A percentile compares a stretch with the other conserved stretches of the same genome.
Conservation (phyloP, 352 stramenopile species). For the Phytophthora tubulina region DNA sequence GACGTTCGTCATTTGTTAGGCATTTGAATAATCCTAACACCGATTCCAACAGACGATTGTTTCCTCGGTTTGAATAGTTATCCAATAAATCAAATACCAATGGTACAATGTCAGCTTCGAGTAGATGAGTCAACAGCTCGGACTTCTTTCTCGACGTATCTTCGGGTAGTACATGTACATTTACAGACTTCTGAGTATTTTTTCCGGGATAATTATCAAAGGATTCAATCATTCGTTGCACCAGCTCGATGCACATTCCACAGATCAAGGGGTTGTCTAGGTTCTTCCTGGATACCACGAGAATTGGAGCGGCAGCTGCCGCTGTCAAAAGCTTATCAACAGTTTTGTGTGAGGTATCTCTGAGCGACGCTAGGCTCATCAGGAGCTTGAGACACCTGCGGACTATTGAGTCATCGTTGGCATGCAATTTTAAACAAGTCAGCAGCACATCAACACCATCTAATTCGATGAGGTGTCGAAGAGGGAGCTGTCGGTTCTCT, state of each 20-base stretch:
- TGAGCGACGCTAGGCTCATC: not conserved
- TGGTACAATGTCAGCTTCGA: constrained; percentile 32
- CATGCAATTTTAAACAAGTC: constrained; percentile 32
- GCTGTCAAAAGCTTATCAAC: constrained; percentile 19
- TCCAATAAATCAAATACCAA: constrained; percentile 42
- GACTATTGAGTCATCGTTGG: constrained; percentile 30
- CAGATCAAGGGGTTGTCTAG: constrained; percentile 22
- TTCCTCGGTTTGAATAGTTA: constrained; percentile 25
- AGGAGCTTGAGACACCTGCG: constrained; percentile 23
- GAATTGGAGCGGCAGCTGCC: constrained; percentile 12
- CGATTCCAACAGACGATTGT: constrained; percentile 29
- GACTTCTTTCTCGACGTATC: constrained; percentile 11
- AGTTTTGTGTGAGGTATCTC: constrained; percentile 14
- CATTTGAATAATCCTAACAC: constrained; percentile 48
- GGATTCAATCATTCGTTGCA: constrained; percentile 26
- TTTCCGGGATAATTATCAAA: constrained; percentile 8
- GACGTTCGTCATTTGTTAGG: constrained; percentile 39
- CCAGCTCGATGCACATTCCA: constrained; percentile 27
- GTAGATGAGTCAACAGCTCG: constrained; percentile 33
- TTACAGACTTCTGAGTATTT: not conserved
- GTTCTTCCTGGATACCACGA: constrained; percentile 27
- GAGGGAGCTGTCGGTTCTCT: constrained; percentile 20
- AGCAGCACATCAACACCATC: constrained; percentile 29
- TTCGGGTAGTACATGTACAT: not conserved
- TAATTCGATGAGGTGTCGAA: constrained; percentile 27